phyloP scores from a whole-genome alignment of 306 rosid species.

The Begonia loranthoides region DNA sequence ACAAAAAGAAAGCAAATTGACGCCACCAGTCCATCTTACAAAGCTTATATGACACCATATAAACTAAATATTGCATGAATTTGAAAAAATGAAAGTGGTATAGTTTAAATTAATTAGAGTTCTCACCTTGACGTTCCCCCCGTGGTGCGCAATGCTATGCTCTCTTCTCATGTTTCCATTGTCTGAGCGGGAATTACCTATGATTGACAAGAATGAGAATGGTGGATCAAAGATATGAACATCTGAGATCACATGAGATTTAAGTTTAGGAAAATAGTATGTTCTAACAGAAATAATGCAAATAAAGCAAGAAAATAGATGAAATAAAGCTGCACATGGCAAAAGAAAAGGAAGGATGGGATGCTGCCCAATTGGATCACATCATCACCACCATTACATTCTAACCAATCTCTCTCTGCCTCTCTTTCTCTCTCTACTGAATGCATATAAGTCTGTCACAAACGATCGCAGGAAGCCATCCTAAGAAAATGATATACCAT shows the following conservation, averaged over 20 bases:
- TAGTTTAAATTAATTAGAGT: slow-evolving; percentile 4
- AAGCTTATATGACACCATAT: neutral
- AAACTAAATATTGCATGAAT: neutral
- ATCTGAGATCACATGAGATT: too few relatives aligned
- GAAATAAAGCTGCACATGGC: neutral
- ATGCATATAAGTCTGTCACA: too few relatives aligned
- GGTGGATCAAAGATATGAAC: slow-evolving; percentile 5
- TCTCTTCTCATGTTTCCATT: slow-evolving; percentile 40
- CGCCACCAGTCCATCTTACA: neutral
- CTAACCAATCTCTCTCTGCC: too few relatives aligned
- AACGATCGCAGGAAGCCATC: too few relatives aligned
- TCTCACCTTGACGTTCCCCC: slow-evolving; percentile 34
- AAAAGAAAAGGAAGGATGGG: neutral
- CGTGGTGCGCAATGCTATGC: slow-evolving; percentile 17
- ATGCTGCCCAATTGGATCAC: neutral
- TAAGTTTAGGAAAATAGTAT: too few relatives aligned
- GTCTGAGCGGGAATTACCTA: slow-evolving; percentile 41
- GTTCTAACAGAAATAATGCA: neutral
- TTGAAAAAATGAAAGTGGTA: neutral
- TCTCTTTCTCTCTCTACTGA: too few relatives aligned
- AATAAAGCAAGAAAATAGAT: neutral
- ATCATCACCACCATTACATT: too few relatives aligned
- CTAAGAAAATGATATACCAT: too few relatives aligned
- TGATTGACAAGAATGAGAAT: slow-evolving; percentile 6
- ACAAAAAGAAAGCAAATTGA: too few relatives aligned